Base-by-base conservation (phyloP, 2,329 filamentous ascomycete species). In the Hansfordia pulvinata region DNA sequence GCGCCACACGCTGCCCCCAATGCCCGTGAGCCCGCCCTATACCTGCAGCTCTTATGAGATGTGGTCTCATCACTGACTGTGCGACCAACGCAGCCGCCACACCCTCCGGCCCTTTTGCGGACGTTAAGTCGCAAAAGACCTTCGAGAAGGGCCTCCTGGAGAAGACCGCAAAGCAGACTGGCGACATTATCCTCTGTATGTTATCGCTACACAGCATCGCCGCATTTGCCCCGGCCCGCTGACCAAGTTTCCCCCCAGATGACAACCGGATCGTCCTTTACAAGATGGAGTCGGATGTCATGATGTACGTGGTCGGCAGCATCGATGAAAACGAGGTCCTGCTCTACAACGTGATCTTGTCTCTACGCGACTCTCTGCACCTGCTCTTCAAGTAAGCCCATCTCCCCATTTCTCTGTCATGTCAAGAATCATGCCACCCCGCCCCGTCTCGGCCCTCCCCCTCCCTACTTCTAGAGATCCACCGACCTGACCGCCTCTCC, bases 211-310 rank as follows among this genome's bases (percentile, higher is more conserved):
- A 9, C 9, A 7, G 8, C 9, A 3, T 17, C 8, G n/a, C 6
- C 4, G 14, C 13, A 11, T 17, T 16, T 24, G 23, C 19, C 10
- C 8, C 5, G 3, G 4, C 11, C 7, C 4, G 16, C 24, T 26
- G 24, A 26, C 24, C 6, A 14, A 14, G 23, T 18, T 13, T 14
- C 3, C 10, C 5, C 9, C 11, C 4, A 12, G 11, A 94, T 59
- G 90, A 98, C 58, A 92, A 92, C 60, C 75, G 84, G 44, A 79
- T 98, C 34, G 84, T 96, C 29, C 77, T 96, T 27, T 98, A 94
- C 67, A 98, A 98, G 73, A 80, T 80, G 61, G 90, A 98, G 63
- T 85, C 82, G 42, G 90, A 98, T 53, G 81, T 96, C 30, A 94
- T 94, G 79, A 72, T 74, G 49, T 96, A 96, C 52, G 80, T 96